A percentile compares a stretch with the other conserved stretches of the same genome.
phyloP scores from a whole-genome alignment of 2,329 filamentous ascomycete species.

The Trichoderma sp. region DNA sequence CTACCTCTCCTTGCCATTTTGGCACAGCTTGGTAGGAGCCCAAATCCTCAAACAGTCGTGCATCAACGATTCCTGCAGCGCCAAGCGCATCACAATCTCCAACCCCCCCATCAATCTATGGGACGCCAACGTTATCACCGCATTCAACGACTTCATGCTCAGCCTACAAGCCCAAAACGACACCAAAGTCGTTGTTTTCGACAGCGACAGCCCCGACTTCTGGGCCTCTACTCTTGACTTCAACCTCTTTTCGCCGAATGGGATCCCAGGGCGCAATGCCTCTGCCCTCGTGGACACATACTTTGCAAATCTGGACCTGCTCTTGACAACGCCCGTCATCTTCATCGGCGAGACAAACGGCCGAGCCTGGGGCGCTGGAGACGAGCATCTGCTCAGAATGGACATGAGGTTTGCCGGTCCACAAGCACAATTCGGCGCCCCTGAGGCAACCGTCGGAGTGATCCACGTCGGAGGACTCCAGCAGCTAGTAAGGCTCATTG shows the following conservation, averaged over 20 bases:
- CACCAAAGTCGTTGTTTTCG: constrained; percentile 2
- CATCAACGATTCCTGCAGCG: neutral
- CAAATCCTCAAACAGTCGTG: constrained; percentile 9
- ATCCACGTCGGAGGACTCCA: constrained; percentile 16
- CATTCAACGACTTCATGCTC: neutral
- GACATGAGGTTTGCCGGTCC: constrained; percentile 12
- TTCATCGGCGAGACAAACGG: constrained; percentile 12
- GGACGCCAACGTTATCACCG: constrained; percentile 2
- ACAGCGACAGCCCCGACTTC: neutral
- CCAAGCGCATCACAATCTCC: constrained; percentile 2
- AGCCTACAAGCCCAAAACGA: neutral
- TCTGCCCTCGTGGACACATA: neutral
- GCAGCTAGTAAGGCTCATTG: constrained; percentile 5
- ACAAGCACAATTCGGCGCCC: neutral
- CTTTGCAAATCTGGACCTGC: constrained; percentile 6
- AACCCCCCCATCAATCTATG: constrained; percentile 7
- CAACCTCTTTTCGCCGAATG: neutral
- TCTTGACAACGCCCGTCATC: constrained; percentile 8
- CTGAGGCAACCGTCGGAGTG: neutral
- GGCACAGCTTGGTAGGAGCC: neutral
- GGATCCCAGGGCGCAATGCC: neutral
- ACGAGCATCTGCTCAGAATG: constrained; percentile 9
- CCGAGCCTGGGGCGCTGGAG: constrained; percentile 3
- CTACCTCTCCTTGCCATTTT: neutral
- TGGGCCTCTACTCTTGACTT: neutral